A percentile compares a stretch with the other conserved stretches of the same genome.
These are phyloP conservation scores for Neoboletus magnificus DNA, from an alignment of 768 basidiomycete genomes.

Conservation along the genomic window DNA sequence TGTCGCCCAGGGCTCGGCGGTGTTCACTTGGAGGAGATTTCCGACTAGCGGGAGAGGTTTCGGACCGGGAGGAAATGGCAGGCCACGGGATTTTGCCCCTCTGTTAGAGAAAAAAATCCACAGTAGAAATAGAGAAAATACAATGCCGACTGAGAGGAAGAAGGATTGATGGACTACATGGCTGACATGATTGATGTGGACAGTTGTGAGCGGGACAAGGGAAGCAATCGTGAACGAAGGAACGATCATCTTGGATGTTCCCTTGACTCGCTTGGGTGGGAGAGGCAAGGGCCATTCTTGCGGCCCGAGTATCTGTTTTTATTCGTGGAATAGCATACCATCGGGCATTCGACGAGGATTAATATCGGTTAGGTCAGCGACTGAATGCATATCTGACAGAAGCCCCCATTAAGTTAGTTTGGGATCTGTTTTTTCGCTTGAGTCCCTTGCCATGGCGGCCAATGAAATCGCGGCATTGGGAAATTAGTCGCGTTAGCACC, in stretches of 20 bases:
- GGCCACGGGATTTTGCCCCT: background rate
- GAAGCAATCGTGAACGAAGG: background rate
- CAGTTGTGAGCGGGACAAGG: background rate
- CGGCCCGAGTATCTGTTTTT: background rate
- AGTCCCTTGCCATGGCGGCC: background rate
- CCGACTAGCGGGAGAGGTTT: conserved; percentile 30
- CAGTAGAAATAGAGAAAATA: background rate
- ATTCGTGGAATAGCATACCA: background rate
- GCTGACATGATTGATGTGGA: background rate
- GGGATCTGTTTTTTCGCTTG: background rate
- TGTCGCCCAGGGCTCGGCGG: conserved; percentile 32
- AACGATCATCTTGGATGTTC: background rate
- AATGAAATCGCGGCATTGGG: background rate
- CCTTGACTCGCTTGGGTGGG: background rate
- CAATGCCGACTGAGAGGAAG: background rate
- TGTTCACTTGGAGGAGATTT: conserved; percentile 26
- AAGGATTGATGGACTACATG: background rate
- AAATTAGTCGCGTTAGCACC: background rate
- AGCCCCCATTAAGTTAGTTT: background rate
- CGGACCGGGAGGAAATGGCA: conserved; percentile 31
- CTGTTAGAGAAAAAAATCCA: conserved; percentile 5
- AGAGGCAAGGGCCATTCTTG: background rate
- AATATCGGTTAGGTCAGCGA: background rate
- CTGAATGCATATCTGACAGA: background rate
- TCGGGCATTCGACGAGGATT: background rate